Conservation (phyloP, 202 grass and related monocot genomes). For the Brachypodium distachyon region DNA sequence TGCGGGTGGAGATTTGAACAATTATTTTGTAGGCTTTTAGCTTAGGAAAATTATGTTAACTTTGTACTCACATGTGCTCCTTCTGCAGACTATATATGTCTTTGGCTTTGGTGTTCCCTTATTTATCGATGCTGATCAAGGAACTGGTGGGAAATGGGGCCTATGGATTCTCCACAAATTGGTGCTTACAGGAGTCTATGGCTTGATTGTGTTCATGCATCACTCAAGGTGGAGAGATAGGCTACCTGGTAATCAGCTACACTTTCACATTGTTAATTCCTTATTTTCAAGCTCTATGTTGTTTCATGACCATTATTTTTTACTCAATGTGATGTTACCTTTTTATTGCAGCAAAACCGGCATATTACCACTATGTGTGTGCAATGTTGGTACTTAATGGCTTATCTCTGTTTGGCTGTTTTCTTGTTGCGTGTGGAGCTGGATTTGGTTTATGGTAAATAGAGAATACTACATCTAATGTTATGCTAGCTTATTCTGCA, state of each 20-base stretch:
- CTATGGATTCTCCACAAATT: constrained; percentile 84
- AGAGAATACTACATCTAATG: not conserved
- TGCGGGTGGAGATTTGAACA: not conserved
- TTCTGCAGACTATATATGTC: constrained; percentile 80
- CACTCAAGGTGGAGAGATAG: constrained; percentile 96
- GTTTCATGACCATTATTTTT: constrained; percentile 5
- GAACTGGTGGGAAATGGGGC: constrained; percentile 82
- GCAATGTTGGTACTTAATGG: constrained; percentile 80
- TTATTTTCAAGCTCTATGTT: constrained; percentile 16
- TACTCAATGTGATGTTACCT: not conserved
- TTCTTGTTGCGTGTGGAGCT: constrained; percentile 65
- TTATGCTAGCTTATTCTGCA: constrained; percentile 14
- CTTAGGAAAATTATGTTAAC: not conserved
- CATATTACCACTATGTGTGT: constrained; percentile 91
- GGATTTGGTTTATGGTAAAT: constrained; percentile 90
- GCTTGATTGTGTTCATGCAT: constrained; percentile 81
- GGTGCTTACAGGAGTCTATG: constrained; percentile 88
- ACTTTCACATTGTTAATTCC: not conserved
- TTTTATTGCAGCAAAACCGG: constrained; percentile 73
- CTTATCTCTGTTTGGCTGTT: constrained; percentile 69
- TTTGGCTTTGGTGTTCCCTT: constrained; percentile 82
- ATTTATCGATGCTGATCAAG: constrained; percentile 64
- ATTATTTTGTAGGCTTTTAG: not conserved
- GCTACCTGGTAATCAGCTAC: constrained; percentile 58
- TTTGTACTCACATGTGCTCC: constrained; percentile 4